Base-by-base conservation (phyloP, 2,329 filamentous ascomycete species). In the Emergomyces orientalis region DNA sequence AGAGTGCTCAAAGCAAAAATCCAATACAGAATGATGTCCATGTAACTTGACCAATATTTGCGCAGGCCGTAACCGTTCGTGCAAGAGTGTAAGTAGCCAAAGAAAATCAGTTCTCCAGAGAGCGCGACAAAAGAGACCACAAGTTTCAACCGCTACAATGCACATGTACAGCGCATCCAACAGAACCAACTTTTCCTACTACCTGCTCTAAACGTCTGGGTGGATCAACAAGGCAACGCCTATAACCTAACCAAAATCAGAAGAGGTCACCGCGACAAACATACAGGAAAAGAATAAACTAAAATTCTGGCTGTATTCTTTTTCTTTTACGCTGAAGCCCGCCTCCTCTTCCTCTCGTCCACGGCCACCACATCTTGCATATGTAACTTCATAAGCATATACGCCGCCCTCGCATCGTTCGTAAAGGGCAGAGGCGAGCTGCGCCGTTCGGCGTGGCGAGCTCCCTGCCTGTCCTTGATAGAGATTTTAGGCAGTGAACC, bases 321-420 rank as follows among this genome's bases (percentile, higher is more conserved):
- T 19, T 7, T n/a, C 43, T 9, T 22, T 5, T 61, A 67, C 39
- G 64, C 58, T 34, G 66, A 67, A 37, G 65, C 66, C 17, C 66
- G 62, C n/a, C 66, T 59, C 45, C 60, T 62, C 60, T 67, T 68
- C 32, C 64, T 62, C 22, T 69, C 65, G 19, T 71, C 71, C 8
- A 51, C 63, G 6, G 64, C 64, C 56, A n/a, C 64, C 22, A 67
- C 68, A 47, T 74, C 69, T 61, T 74, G 71, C 57, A 72, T 72
- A 39, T 73, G 70, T 27, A 77, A 49, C 61, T 66, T 71, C 27
- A 77, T 66, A 62, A 77, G 66, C 27, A 75, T 73, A 67, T 76
- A 74, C 5, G 75, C 75, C 19, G 75, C 75, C 58, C 70, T 72
- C 25, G 75, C 69, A 59, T 76, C 74, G 25, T 68, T 67, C 27